Evolutionary conservation across 148 eudicot genomes (phyloP), one percentile per base, ranked within the genome.

Genomic region (Selenicereus undatus): DNA sequence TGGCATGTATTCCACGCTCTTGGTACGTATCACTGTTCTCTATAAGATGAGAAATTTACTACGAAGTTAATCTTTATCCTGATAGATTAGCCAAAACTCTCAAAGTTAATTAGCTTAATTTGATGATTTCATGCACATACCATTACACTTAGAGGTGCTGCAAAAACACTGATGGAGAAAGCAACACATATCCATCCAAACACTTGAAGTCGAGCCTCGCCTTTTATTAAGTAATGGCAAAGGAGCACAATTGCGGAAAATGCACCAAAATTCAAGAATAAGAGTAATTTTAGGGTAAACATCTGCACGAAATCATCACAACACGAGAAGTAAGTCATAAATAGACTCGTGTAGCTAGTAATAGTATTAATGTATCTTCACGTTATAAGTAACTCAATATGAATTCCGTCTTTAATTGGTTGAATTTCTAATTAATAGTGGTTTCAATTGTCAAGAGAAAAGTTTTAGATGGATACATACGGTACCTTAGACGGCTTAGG

Each of bases 1-100:
- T 24, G 98, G 98, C 94, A 92, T 89, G 87, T 84, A 92, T 82
- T 93, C 94, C 5, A 94, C 97, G 73, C 97, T 92, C 71, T 91
- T 92, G 16, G 94, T 94, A 12, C 90, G 86, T n/a, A 94, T 90
- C 75, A 94, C 97, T 81, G 76, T 72, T 73, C 88, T 86, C 98
- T 94, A 93, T 54, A 86, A 11, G 0, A 29, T 13, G 0, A 29
- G 1, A 30, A 27, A 66, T 66, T 26, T 24, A 64, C 7, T 22
- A n/a, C 6, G 1, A 66, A 2, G 30, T 8, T 27, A 66, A 11
- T 48, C 60, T 13, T 13, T 13, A 54, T 1, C 20, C 4, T 13
- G 1, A 56, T 56, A 13, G 4, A 5, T 56, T 17, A 39, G 62
- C 62, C 62, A 5, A 20, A 17, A 18, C 0, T 18, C 3, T 5